Conservation (phyloP, 1,284 basidiomycete genomes). For the Afroboletus lepidellus region DNA sequence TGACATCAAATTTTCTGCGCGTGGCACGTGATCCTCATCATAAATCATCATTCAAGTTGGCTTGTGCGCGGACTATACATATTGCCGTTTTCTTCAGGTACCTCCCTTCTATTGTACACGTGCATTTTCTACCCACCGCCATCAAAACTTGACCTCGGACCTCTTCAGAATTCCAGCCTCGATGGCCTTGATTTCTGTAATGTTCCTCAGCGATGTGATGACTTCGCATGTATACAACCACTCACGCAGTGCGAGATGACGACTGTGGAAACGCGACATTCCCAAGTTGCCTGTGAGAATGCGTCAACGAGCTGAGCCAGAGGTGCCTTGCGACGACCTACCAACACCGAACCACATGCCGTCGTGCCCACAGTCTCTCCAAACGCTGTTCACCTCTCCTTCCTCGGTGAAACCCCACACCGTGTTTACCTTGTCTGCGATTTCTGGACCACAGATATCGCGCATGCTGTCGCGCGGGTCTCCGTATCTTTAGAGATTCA, state of each 20-base stretch:
- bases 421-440: constrained; percentile 37
- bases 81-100: no score
- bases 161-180: constrained; percentile 28
- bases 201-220: neutral
- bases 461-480: constrained; percentile 34
- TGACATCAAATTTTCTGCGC: no score
- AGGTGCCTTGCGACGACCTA: constrained; percentile 6
- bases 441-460: constrained; percentile 38
- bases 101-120: no score
- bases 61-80: no score
- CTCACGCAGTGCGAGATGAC: constrained; percentile 40
- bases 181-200: constrained; percentile 34
- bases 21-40: no score
- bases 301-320: neutral
- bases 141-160: constrained; percentile 27
- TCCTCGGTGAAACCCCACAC: constrained; percentile 43
- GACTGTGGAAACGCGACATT: constrained; percentile 35
- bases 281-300: constrained; percentile 31
- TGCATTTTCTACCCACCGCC: neutral
- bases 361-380: constrained; percentile 34
- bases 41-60: no score
- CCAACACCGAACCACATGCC: constrained; percentile 38
- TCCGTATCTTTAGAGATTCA: constrained; percentile 30
- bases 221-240: neutral
- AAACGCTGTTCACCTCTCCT: constrained; percentile 41